Base-by-base conservation (phyloP, 2,329 filamentous ascomycete genomes). In the Diaporthe velutina region DNA sequence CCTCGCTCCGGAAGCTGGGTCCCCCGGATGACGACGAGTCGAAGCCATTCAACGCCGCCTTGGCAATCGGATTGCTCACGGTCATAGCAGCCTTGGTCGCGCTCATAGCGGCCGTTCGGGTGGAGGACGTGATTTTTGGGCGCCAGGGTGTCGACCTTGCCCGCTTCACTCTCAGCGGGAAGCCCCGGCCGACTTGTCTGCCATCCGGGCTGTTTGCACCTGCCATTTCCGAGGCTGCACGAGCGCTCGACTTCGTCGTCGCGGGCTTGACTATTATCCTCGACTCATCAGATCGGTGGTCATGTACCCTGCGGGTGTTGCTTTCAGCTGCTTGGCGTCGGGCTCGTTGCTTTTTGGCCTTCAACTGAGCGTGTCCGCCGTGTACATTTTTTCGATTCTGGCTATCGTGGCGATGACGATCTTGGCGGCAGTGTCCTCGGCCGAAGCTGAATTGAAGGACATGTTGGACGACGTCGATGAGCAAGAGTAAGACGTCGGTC, bases 31-130 rank as follows among this genome's bases (percentile, higher is more conserved):
- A 2, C 0, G 10, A 9, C 25, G 12, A 25, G 12, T 2, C 25
- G n/a, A 3, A 0, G 30, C 25, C 9, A 2, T 2, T 1, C 28
- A 2, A 3, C 30, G 8, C 8, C 17, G 30, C 50, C 15, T 8
- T 40, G 1, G 19, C 28, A 35, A 12, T 15, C 33, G 33, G 35
- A 19, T 0, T 8, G 3, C 1, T 28, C 12, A 38, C 22, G 35
- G 0, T 38, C 3, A 0, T 42, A 2, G 35, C 35, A n/a, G 5
- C 9, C 35, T 0, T 8, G 22, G 7, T 60, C 22, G 57, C 13
- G 33, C 4, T 4, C n/a, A 5, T 15, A 19, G 22, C 6, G n/a
- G 35, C 35, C 2, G 19, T 4, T 17, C 0, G 4, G 19, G n/a
- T n/a, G 7, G 1, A 38, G 17, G 6, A 17, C 4, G 4, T 22